Percentiles rank a stretch among this genome's conserved stretches.
Evolutionary conservation across 2,329 filamentous ascomycete genomes (phyloP).

Genomic region (Cladophialophora exuberans): DNA sequence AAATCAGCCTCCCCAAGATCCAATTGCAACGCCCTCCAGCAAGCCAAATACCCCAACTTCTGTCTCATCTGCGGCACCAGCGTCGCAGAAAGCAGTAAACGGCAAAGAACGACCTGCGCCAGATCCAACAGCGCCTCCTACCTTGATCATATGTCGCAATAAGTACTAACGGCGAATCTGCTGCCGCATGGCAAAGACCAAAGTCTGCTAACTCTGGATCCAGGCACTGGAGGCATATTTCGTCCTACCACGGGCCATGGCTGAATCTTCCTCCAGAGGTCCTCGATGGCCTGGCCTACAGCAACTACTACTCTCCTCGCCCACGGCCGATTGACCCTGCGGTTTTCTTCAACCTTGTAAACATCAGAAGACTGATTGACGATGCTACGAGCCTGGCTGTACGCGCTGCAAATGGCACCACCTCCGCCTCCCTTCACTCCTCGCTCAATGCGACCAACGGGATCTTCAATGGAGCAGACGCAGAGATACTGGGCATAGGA

Average conservation of each 20-base stretch:
- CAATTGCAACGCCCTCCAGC: neutral
- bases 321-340: constrained; percentile 78
- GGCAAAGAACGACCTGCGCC: neutral
- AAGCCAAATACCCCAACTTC: constrained; percentile 1
- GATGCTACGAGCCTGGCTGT: constrained; percentile 78
- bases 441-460: constrained; percentile 56
- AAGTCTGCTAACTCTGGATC: constrained; percentile 15
- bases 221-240: constrained; percentile 85
- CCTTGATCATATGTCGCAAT: constrained; percentile 67
- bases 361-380: constrained; percentile 78
- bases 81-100: neutral
- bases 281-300: constrained; percentile 76
- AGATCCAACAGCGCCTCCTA: constrained; percentile 44
- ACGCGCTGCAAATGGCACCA: constrained; percentile 73
- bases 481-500: constrained; percentile 61
- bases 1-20: neutral
- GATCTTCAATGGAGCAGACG: constrained; percentile 51
- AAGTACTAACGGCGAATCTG: constrained; percentile 54
- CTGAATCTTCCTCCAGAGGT: constrained; percentile 77
- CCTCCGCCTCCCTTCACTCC: constrained; percentile 65
- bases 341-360: constrained; percentile 81
- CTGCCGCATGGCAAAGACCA: neutral
- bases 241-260: constrained; percentile 82
- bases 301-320: constrained; percentile 75
- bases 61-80: neutral